phyloP scores from a whole-genome alignment of 176 grass and related monocot genomes.

The Aegilops umbellulata region DNA sequence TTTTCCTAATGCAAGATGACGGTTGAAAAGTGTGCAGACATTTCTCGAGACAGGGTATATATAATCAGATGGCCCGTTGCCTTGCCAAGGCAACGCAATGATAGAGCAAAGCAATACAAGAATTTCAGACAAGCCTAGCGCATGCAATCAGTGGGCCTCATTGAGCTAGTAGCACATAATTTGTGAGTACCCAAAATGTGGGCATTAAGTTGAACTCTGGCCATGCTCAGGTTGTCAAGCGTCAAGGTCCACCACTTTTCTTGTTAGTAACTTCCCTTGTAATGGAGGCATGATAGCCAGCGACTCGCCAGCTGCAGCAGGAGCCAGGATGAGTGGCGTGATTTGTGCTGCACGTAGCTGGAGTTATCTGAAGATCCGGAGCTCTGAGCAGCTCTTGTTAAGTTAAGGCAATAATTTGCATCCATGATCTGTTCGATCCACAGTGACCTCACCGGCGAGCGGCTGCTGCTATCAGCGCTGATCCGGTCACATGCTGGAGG shows the following conservation, averaged over 20 bases:
- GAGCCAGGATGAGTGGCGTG: background rate
- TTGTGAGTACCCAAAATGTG: background rate
- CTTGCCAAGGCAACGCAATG: background rate
- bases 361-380: background rate
- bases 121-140: background rate
- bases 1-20: background rate
- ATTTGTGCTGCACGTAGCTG: background rate
- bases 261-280: background rate
- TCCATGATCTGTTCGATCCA: background rate
- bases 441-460: slow-evolving; percentile 33
- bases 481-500: slow-evolving; percentile 33
- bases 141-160: background rate
- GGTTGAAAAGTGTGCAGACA: background rate
- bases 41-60: background rate
- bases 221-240: background rate
- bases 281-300: slow-evolving; percentile 10
- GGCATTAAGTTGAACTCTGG: background rate
- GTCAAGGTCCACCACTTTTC: background rate
- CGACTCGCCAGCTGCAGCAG: background rate
- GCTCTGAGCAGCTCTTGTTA: background rate
- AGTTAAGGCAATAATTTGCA: background rate
- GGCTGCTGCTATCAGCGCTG: slow-evolving; percentile 23
- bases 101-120: background rate
- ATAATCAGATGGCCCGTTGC: slow-evolving; percentile 1
- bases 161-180: too few relatives aligned